These are phyloP conservation scores for Dryas octopetala DNA, from an alignment of 306 rosid species.

Conservation along the genomic window DNA sequence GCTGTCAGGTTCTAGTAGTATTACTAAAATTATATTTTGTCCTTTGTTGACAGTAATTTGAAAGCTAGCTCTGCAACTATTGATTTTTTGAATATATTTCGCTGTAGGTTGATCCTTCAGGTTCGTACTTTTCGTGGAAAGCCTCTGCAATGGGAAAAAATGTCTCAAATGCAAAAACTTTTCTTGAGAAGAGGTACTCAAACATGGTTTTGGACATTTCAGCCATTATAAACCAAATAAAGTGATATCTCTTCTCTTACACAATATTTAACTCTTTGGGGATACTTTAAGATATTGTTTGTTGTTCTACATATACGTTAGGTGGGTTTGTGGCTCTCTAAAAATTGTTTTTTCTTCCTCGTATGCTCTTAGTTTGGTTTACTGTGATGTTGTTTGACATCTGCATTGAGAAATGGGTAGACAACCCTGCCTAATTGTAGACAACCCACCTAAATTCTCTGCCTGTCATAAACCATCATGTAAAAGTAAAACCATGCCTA, in stretches of 20 bases:
- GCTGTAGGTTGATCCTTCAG: conserved; percentile 91
- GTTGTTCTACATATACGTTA: background rate
- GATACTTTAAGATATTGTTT: background rate
- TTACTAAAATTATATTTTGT: background rate
- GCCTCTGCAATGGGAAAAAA: conserved; percentile 99
- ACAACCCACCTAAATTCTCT: too few relatives aligned
- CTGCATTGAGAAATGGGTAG: too few relatives aligned
- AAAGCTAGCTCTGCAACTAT: background rate
- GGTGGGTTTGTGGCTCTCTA: background rate
- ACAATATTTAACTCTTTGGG: background rate
- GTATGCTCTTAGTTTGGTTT: too few relatives aligned
- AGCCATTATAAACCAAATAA: background rate
- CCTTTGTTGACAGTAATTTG: background rate
- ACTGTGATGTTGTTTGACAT: too few relatives aligned
- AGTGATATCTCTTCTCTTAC: background rate
- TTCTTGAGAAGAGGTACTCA: conserved; percentile 91
- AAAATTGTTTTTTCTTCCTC: too few relatives aligned
- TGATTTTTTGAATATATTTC: conserved; percentile 6
- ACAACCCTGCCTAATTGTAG: too few relatives aligned
- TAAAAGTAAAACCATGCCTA: too few relatives aligned
- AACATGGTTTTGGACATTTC: background rate
- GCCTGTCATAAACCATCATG: too few relatives aligned
- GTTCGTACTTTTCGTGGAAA: conserved; percentile 96
- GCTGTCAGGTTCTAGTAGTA: background rate
- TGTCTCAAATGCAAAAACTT: conserved; percentile 95